A percentile compares a stretch with the other conserved stretches of the same genome.
Evolutionary conservation across 305 asterid species (phyloP).

Genomic region (Petunia hybrid): DNA sequence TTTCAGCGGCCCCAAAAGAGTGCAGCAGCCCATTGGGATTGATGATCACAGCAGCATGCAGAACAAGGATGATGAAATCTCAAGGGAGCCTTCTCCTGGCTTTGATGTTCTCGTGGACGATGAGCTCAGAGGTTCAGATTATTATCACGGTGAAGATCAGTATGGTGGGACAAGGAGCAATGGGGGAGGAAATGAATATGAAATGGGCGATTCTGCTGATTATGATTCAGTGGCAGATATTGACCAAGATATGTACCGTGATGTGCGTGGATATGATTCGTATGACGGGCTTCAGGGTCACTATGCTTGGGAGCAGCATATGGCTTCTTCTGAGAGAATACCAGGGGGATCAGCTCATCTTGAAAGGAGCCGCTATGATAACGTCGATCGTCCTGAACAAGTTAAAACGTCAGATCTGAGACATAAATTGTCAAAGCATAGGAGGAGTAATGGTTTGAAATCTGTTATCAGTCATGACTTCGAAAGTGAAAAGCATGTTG

Average conservation of each 20-base stretch:
- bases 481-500: slow-evolving; percentile 52
- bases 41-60: slow-evolving; percentile 61
- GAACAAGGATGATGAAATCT: slow-evolving; percentile 71
- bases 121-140: slow-evolving; percentile 75
- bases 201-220: slow-evolving; percentile 56
- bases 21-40: slow-evolving; percentile 57
- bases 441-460: slow-evolving; percentile 73
- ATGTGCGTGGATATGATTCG: slow-evolving; percentile 56
- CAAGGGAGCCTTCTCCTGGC: slow-evolving; percentile 97
- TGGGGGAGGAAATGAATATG: slow-evolving; percentile 52
- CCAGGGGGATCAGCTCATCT: slow-evolving; percentile 49
- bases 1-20: slow-evolving; percentile 46
- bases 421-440: slow-evolving; percentile 67
- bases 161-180: slow-evolving; percentile 62
- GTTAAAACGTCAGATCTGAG: slow-evolving; percentile 71
- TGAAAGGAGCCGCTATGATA: slow-evolving; percentile 58
- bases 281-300: slow-evolving; percentile 44
- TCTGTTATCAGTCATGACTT: slow-evolving; percentile 72
- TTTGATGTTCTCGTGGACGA: slow-evolving; percentile 93
- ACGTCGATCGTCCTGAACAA: slow-evolving; percentile 52
- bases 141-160: slow-evolving; percentile 71
- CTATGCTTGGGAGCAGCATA: slow-evolving; percentile 63
- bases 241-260: slow-evolving; percentile 61
- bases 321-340: slow-evolving; percentile 62
- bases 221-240: slow-evolving; percentile 50